Evolutionary conservation across 306 rosid genomes (phyloP).

Genomic region (Benincasa hispida): DNA sequence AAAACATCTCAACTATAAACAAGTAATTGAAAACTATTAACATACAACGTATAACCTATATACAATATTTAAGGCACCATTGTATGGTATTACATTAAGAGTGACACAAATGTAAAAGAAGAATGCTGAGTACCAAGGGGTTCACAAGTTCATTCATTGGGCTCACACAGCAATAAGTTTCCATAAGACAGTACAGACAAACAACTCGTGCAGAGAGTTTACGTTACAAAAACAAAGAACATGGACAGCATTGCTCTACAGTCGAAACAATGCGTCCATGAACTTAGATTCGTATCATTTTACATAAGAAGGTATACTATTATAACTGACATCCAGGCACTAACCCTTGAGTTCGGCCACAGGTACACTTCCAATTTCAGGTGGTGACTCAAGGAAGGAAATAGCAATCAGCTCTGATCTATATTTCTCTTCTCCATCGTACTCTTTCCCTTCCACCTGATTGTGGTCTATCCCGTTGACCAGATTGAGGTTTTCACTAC

Average conservation of each 20-base stretch:
- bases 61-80: neutral
- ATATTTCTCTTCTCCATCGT: slow-evolving; percentile 25
- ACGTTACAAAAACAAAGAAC: slow-evolving; percentile 1
- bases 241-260: neutral
- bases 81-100: neutral
- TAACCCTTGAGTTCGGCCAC: slow-evolving; percentile 16
- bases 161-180: slow-evolving; percentile 2
- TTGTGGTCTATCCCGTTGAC: neutral
- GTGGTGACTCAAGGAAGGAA: slow-evolving; percentile 28
- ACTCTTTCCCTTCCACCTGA: slow-evolving; percentile 7
- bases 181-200: neutral
- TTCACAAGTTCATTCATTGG: neutral
- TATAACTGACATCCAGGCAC: neutral
- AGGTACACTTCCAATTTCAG: slow-evolving; percentile 22
- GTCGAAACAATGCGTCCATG: neutral
- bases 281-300: neutral
- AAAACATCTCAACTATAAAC: neutral
- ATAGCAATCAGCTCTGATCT: slow-evolving; percentile 43
- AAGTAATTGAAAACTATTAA: neutral
- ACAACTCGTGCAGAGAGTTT: neutral
- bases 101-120: neutral
- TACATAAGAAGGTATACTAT: neutral
- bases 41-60: neutral
- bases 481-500: neutral
- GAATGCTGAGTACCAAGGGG: neutral